These are phyloP conservation scores for Pugionium cornutum DNA, from an alignment of 345 rosid genomes.

Conservation along the genomic window DNA sequence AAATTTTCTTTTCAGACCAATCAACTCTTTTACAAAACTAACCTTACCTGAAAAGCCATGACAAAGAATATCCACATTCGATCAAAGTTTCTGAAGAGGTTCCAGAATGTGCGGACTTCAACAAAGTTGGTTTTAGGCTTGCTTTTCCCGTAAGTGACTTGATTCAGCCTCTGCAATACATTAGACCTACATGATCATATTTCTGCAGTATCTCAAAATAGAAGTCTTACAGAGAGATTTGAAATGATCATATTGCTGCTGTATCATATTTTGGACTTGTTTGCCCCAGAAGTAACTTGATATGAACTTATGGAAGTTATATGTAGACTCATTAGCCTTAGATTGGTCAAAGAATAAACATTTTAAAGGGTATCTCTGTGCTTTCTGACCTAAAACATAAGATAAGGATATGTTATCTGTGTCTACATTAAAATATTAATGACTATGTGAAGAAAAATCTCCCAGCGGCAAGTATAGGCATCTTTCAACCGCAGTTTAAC, in stretches of 20 bases:
- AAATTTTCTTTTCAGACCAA: conserved; percentile 10
- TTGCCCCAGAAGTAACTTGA: background rate
- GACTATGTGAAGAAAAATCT: background rate
- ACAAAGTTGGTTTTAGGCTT: conserved; percentile 95
- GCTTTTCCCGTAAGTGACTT: conserved; percentile 47
- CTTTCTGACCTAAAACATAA: background rate
- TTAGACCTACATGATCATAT: conserved; percentile 19
- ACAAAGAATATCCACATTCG: conserved; percentile 97
- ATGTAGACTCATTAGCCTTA: conserved; percentile 1
- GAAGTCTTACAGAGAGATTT: conserved; percentile 9
- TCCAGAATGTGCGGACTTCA: conserved; percentile 95
- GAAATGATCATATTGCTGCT: background rate
- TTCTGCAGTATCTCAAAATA: conserved; percentile 22
- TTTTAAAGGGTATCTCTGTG: conserved; percentile 7
- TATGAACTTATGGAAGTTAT: conserved; percentile 14
- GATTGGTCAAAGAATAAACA: background rate
- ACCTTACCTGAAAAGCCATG: conserved; percentile 84
- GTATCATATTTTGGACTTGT: conserved; percentile 7
- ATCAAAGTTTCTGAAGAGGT: conserved; percentile 89
- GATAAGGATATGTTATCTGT: conserved; percentile 20
- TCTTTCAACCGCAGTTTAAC: conserved; percentile 1
- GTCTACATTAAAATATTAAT: conserved; percentile 6
- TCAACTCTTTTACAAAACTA: conserved; percentile 15
- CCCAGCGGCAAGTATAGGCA: too few species aligned
- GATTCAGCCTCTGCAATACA: conserved; percentile 57